Evolutionary conservation across 108 stramenopile genomes (phyloP), one percentile per base, ranked within the genome.

Genomic region (Mediolabrus comicus): DNA sequence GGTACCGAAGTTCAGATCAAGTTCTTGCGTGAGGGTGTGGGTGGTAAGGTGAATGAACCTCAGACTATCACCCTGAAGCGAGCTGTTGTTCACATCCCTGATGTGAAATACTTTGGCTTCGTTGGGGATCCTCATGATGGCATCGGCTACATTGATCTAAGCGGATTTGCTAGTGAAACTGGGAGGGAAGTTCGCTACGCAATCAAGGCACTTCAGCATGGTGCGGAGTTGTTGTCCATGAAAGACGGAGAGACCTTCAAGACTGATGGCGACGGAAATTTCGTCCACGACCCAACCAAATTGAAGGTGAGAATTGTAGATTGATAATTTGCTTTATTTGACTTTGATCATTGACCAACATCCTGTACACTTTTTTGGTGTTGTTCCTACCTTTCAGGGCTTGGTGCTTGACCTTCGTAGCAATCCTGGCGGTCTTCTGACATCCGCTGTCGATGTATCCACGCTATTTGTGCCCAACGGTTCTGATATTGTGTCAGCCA

Each of bases 401-500:
- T 49, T 98, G 46, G 73, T 98, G 17, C 71, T 98, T 43, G 97
- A 98, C 82, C 77, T 98, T 49, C 79, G 97, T 26, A 91, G 93
- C n/a, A 98, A 98, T 72, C 97, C 97, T 17, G 97, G 97, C 27
- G 97, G 97, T 11, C 76, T 98, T 55, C 84, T 98, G 26, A 96
- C 92, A 5, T 87, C 90, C 0, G 97, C 97, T 3, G 96, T 98
- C 5, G 96, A 97, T 71, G 94, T 98, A 3, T 69, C 93, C 10
- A 91, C 93, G 28, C 75, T 94, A 26, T 75, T 98, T 31, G 96
- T 97, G 0, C 97, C 97, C 8, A 88, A 92, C 29, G 92, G 89
- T 19, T 91, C 90, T 71, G 88, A 94, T 59, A 96, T 98, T 75
- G 97, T 97, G 9, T 82, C 81, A 27, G 96, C 95, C 19, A 83